Base-by-base conservation (phyloP, 2,329 filamentous ascomycete species). In the Neonectria sp. region DNA sequence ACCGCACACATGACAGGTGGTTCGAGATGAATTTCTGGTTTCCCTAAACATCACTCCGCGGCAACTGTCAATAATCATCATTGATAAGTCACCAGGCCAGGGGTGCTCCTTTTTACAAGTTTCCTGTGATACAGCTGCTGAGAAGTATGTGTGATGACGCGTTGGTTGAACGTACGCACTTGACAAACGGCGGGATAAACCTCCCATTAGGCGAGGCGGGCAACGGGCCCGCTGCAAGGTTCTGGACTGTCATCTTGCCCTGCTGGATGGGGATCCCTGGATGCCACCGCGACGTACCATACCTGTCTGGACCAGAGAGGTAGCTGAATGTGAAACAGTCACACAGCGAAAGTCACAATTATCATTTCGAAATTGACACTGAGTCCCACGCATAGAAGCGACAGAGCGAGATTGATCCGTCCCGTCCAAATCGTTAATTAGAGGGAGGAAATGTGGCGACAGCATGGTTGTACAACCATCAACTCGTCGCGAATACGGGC, bases 321-420 rank as follows among this genome's bases (percentile, higher is more conserved):
- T 37, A 68, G 71, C 71, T 65, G 71, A 74, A 73, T 71, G 40
- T 72, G 71, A 73, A 73, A 73, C 71, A 66, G 53, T 68, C 64
- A 66, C 68, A 64, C 63, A 37, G 21, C 51, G 29, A 35, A 24
- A 53, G 21, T 31, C 45, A 63, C 52, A 45, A 57, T 60, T 51
- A 43, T 52, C 29, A 21, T 57, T 71, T 51, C 21, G 63, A 43
- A 48, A 40, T 52, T 57, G 25, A 53, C 24, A 17, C 55, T 29
- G 52, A 64, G 29, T 58, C 35, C 33, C 29, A 31, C 48, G 27
- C 49, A 17, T 17, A 21, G 49, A 33, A 33, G 31, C 9, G 31
- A 53, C 51, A 35, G 33, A 46, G 45, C 12, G 43, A 63, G 33
- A 37, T 40, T 63, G 53, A 29, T 37, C 33, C 33, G 29, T 37